A percentile compares a stretch with the other conserved stretches of the same genome.
These are phyloP conservation scores for Pyronema omphalodes DNA, from an alignment of 495 filamentous ascomycete species.

Conservation along the genomic window DNA sequence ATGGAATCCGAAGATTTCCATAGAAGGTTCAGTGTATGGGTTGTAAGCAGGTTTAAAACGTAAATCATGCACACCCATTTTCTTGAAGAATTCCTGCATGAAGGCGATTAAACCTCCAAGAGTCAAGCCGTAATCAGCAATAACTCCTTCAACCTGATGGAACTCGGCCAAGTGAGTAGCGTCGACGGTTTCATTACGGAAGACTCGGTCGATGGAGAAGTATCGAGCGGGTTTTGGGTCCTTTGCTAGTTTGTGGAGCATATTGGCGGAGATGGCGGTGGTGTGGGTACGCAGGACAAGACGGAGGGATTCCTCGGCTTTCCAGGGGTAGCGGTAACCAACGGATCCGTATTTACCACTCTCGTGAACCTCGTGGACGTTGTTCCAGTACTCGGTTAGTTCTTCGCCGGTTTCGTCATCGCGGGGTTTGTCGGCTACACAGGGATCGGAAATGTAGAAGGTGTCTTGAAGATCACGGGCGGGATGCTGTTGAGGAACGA, in stretches of 20 bases:
- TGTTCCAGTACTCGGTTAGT: slow-evolving; percentile 82
- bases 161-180: slow-evolving; percentile 95
- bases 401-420: slow-evolving; percentile 40
- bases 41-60: slow-evolving; percentile 98
- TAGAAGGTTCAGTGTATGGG: slow-evolving; percentile 90
- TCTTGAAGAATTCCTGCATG: slow-evolving; percentile 88
- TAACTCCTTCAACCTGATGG: slow-evolving; percentile 96
- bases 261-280: slow-evolving; percentile 69
- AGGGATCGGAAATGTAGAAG: slow-evolving; percentile 89
- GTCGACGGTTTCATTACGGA: slow-evolving; percentile 90
- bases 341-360: slow-evolving; percentile 81
- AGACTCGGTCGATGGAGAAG: slow-evolving; percentile 95
- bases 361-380: slow-evolving; percentile 63
- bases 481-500: slow-evolving; percentile 93
- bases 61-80: slow-evolving; percentile 79
- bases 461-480: slow-evolving; percentile 94
- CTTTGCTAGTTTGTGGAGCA: slow-evolving; percentile 74
- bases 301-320: slow-evolving; percentile 65
- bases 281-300: slow-evolving; percentile 93
- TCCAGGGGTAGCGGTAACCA: slow-evolving; percentile 90
- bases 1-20: slow-evolving; percentile 94
- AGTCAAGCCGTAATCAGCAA: slow-evolving; percentile 82
- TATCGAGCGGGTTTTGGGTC: slow-evolving; percentile 69
- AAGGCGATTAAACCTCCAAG: slow-evolving; percentile 89
- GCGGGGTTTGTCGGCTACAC: slow-evolving; percentile 53